Evolutionary conservation across 2,329 filamentous ascomycete genomes (phyloP).

Genomic region (Aquanectria penicillioides): DNA sequence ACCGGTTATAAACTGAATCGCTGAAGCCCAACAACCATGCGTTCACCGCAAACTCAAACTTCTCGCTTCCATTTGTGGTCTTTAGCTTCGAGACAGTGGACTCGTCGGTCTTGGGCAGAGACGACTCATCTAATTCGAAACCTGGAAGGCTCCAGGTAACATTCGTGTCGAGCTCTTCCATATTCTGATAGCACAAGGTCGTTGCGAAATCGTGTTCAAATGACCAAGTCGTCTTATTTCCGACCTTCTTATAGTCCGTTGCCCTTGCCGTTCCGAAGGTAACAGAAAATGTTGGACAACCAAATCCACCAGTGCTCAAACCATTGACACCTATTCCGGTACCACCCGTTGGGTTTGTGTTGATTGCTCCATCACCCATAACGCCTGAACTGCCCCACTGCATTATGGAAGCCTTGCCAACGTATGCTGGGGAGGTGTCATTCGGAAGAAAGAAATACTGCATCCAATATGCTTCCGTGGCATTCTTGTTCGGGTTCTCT

Average conservation of each 20-base stretch:
- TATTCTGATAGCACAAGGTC: conserved; percentile 36
- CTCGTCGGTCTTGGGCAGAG: conserved; percentile 21
- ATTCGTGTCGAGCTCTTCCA: conserved; percentile 35
- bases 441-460: conserved; percentile 34
- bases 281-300: conserved; percentile 30
- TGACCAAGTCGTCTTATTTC: conserved; percentile 20
- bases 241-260: conserved; percentile 1
- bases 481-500: conserved; percentile 26
- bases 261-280: conserved; percentile 23
- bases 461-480: conserved; percentile 23
- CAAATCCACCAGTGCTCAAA: conserved; percentile 17
- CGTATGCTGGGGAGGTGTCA: conserved; percentile 22
- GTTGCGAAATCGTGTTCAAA: conserved; percentile 36
- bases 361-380: conserved; percentile 31
- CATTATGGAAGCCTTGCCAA: conserved; percentile 36
- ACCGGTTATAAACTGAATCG: conserved; percentile 31
- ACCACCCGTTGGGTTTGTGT: conserved; percentile 30
- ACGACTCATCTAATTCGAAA: conserved; percentile 25
- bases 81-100: conserved; percentile 21
- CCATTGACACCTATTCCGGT: conserved; percentile 20
- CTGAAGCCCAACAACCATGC: conserved; percentile 30
- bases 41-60: conserved; percentile 32
- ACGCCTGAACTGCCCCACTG: conserved; percentile 25
- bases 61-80: conserved; percentile 20
- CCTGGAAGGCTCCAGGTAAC: conserved; percentile 33